Conservation (phyloP, 2,329 filamentous ascomycete species). For the Neofusicoccum sp. region DNA sequence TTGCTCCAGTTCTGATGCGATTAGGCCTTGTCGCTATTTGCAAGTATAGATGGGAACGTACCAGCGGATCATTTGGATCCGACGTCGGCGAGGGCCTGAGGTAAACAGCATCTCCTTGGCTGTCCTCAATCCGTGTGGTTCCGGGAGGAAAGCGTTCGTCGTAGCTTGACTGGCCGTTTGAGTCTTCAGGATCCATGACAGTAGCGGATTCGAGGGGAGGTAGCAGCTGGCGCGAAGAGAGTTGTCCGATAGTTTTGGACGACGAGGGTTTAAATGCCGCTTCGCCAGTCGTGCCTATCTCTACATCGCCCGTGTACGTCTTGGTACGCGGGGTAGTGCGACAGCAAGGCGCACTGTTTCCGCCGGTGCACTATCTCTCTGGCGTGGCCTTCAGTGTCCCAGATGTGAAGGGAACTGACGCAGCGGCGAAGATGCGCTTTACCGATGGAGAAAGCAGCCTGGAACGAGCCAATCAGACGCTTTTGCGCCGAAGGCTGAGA, state of each 20-base stretch:
- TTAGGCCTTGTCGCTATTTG: constrained; percentile 14
- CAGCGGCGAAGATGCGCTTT: neutral
- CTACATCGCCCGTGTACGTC: neutral
- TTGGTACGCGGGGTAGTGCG: neutral
- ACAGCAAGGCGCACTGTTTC: neutral
- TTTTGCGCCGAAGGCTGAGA: neutral
- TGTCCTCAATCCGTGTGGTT: constrained; percentile 1
- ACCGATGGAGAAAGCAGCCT: neutral
- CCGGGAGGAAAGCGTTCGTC: neutral
- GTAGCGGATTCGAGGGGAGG: neutral
- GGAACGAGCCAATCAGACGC: neutral
- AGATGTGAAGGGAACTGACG: neutral
- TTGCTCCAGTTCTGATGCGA: constrained; percentile 44
- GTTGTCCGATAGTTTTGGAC: neutral
- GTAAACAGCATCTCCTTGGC: neutral
- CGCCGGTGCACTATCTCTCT: neutral
- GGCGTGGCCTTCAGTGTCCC: neutral
- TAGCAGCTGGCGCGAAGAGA: neutral
- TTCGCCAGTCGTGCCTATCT: neutral
- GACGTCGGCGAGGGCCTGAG: neutral
- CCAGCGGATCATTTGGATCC: constrained; percentile 41
- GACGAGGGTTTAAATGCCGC: neutral
- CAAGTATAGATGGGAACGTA: constrained; percentile 12
- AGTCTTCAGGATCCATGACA: neutral
- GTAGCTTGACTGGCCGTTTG: neutral